A percentile compares a stretch with the other conserved stretches of the same genome.
phyloP scores from a whole-genome alignment of 148 eudicot species.

The Chenopodium berlandieri region DNA sequence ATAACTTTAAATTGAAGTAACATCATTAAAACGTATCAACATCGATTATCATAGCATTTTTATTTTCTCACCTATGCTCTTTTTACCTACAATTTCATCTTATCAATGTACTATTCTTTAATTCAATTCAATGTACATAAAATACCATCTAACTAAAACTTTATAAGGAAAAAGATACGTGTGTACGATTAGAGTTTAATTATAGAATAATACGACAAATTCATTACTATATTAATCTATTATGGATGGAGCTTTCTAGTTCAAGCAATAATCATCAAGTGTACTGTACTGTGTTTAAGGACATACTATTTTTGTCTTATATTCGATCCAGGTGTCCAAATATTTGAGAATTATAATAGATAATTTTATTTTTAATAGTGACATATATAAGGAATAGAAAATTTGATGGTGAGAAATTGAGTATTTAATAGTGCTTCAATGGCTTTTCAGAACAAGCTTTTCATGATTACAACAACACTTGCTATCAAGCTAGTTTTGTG shows the following conservation, averaged over 20 bases:
- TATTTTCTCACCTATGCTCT: not conserved
- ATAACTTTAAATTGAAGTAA: no score
- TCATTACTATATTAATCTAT: no score
- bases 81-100: not conserved
- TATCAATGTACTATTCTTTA: not conserved
- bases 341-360: not conserved
- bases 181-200: not conserved
- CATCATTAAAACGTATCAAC: no score
- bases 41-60: no score
- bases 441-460: not conserved
- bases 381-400: not conserved
- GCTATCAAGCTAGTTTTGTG: not conserved
- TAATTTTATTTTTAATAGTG: not conserved
- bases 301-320: not conserved
- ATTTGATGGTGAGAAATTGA: not conserved
- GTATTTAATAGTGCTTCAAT: not conserved
- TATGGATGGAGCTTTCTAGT: not conserved
- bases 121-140: not conserved
- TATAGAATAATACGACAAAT: not conserved
- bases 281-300: no score
- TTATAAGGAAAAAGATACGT: slow-evolving; percentile 8
- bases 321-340: not conserved
- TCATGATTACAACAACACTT: not conserved
- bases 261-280: not conserved
- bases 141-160: not conserved